Evolutionary conservation across 148 eudicot species (phyloP).

Genomic region (Amaranthus hypochondriacus): DNA sequence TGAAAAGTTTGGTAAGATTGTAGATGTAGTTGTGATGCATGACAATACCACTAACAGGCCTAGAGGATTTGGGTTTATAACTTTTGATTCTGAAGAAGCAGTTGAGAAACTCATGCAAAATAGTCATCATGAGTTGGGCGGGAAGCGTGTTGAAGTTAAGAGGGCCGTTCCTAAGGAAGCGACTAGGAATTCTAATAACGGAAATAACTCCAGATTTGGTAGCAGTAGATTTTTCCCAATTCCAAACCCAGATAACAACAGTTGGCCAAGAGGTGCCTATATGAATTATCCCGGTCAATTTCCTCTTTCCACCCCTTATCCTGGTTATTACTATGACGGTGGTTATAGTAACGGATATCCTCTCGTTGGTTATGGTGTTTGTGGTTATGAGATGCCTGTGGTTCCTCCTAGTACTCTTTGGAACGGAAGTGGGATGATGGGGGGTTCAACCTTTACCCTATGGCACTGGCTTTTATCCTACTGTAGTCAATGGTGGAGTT

Average conservation of each 20-base stretch:
- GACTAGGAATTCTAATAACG: constrained; percentile 24
- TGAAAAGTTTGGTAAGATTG: constrained; percentile 69
- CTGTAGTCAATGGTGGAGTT: constrained; percentile 37
- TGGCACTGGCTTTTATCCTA: constrained; percentile 41
- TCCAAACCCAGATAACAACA: constrained; percentile 28
- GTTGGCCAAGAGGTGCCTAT: constrained; percentile 29
- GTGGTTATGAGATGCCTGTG: constrained; percentile 52
- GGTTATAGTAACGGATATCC: constrained; percentile 20
- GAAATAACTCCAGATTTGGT: constrained; percentile 26
- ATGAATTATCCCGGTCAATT: constrained; percentile 35
- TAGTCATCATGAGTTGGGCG: constrained; percentile 50
- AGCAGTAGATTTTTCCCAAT: constrained; percentile 29
- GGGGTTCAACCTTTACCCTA: constrained; percentile 37
- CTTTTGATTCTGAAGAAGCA: constrained; percentile 74
- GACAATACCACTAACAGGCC: constrained; percentile 69
- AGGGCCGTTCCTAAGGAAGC: constrained; percentile 63
- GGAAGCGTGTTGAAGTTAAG: constrained; percentile 84
- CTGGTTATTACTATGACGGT: constrained; percentile 53
- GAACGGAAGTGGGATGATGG: constrained; percentile 34
- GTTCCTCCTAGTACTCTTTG: constrained; percentile 36
- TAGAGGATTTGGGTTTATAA: constrained; percentile 88
- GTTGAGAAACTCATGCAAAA: constrained; percentile 57
- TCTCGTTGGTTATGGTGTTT: constrained; percentile 36
- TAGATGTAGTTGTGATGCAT: constrained; percentile 85
- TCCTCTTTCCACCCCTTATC: constrained; percentile 33